Conservation (phyloP, 2,329 filamentous ascomycete species). For the Colletotrichum theobromicola region DNA sequence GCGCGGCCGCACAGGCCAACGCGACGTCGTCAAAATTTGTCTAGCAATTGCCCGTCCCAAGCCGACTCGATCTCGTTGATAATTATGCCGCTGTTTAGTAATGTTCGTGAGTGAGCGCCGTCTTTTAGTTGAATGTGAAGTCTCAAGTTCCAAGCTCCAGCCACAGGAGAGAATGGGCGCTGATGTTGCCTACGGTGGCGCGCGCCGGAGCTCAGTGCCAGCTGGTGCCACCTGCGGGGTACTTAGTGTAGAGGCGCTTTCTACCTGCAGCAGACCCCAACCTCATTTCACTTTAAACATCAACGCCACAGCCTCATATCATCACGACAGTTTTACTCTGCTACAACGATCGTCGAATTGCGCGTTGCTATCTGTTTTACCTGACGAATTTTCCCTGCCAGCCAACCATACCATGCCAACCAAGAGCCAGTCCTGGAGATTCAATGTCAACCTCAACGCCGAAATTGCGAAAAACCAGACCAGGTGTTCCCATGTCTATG, state of each 20-base stretch:
- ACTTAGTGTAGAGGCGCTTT: neutral
- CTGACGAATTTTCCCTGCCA: neutral
- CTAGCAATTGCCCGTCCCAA: neutral
- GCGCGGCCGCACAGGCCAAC: constrained; percentile 11
- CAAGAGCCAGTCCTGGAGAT: constrained; percentile 18
- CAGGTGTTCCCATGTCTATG: constrained; percentile 1
- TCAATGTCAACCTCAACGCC: constrained; percentile 10
- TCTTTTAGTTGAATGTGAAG: constrained; percentile 6
- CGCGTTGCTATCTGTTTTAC: neutral
- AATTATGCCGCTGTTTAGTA: neutral
- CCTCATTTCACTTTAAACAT: neutral
- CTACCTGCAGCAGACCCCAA: neutral
- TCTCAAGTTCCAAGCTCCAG: constrained; percentile 3
- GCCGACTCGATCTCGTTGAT: neutral
- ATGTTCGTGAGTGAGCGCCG: neutral
- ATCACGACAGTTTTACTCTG: neutral
- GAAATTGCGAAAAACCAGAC: constrained; percentile 12
- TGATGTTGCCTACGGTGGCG: constrained; percentile 11
- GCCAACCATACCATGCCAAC: neutral
- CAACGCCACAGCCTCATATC: neutral
- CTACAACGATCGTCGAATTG: constrained; percentile 6
- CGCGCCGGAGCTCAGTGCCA: neutral
- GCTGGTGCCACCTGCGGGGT: neutral
- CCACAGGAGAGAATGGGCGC: neutral
- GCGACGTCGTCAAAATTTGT: neutral